phyloP scores from a whole-genome alignment of 306 rosid species.

The Cucumis sativus region Cucumber_9930_V3 NC_026657.2:5012501-5013000 shows the following conservation, averaged over 20 bases:
- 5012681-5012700: not conserved
- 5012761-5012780: not conserved
- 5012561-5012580: not conserved
- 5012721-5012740: not conserved
- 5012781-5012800: not conserved
- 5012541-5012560: not conserved
- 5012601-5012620: not conserved
- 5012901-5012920: slow-evolving; percentile 8
- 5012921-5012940: not conserved
- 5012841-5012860: not conserved
- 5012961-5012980: slow-evolving; percentile 30
- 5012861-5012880: slow-evolving; percentile 1
- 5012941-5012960: slow-evolving; percentile 41
- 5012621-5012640: not conserved
- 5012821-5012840: not conserved
- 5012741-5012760: not conserved
- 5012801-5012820: slow-evolving; percentile 4
- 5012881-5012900: not conserved
- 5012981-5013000: slow-evolving; percentile 24
- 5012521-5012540: not conserved
- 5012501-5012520: not conserved
- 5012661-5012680: not conserved
- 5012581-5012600: not conserved
- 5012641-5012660: not conserved
- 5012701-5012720: not conserved